A percentile compares a stretch with the other conserved stretches of the same genome.
These are phyloP conservation scores for Nakaseomyces uthaithaninus DNA, from an alignment of 1,139 yeast species.

Conservation along the genomic window DNA sequence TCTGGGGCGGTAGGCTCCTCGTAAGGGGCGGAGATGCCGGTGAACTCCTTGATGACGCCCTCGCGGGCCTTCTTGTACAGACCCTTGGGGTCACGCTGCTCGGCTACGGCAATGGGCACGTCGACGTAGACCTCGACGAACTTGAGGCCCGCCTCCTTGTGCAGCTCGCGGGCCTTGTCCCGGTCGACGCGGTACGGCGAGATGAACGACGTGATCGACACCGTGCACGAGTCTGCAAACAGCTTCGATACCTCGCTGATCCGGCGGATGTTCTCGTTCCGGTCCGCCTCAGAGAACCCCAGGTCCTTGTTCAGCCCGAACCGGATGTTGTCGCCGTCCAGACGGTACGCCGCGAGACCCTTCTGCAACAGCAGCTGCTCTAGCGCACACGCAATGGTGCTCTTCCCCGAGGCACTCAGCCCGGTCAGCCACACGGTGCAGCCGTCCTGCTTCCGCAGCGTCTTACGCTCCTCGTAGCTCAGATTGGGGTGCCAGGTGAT, in stretches of 20 bases:
- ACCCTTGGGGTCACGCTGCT: conserved; percentile 95
- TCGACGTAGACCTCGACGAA: conserved; percentile 87
- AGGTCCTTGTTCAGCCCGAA: conserved; percentile 91
- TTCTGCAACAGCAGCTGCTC: conserved; percentile 69
- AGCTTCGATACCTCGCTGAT: conserved; percentile 89
- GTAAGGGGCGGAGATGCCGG: conserved; percentile 93
- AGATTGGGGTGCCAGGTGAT: conserved; percentile 94
- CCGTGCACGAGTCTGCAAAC: conserved; percentile 81
- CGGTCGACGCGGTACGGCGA: conserved; percentile 85
- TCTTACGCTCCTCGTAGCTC: conserved; percentile 70
- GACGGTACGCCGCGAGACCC: conserved; percentile 67
- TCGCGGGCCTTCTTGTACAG: conserved; percentile 93
- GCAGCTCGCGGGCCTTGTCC: conserved; percentile 75
- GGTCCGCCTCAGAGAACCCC: conserved; percentile 84
- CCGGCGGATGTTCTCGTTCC: conserved; percentile 91
- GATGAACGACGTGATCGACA: conserved; percentile 83
- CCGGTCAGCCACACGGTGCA: conserved; percentile 95
- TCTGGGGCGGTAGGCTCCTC: conserved; percentile 86
- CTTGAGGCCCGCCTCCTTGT: conserved; percentile 64
- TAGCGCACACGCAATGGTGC: conserved; percentile 90
- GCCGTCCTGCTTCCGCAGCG: conserved; percentile 71
- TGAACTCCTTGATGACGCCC: conserved; percentile 87
- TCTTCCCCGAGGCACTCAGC: conserved; percentile 87
- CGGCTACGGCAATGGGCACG: conserved; percentile 89
- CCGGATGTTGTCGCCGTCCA: conserved; percentile 92